Conservation (phyloP, 1,139 yeast genomes). For the Kodamaea suecica region DNA sequence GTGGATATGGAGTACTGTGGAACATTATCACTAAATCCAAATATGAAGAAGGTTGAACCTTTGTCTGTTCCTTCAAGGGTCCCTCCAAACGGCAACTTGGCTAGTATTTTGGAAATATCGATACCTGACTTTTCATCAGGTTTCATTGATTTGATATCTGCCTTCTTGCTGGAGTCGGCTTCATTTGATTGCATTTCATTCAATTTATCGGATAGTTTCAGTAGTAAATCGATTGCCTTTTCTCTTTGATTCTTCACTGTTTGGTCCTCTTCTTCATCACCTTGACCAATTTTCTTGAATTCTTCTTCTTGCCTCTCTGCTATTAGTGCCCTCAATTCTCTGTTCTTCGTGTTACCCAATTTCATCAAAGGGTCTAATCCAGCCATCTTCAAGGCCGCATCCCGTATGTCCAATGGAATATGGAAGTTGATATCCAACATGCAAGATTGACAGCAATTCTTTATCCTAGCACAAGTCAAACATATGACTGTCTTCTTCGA, state of each 20-base stretch:
- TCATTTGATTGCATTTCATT: constrained; percentile 14
- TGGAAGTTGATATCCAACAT: constrained; percentile 78
- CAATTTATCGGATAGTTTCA: constrained; percentile 40
- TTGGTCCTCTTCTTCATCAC: too few species aligned
- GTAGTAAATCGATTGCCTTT: constrained; percentile 33
- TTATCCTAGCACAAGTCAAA: constrained; percentile 69
- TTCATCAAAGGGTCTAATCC: constrained; percentile 40
- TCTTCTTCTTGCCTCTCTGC: constrained; percentile 36
- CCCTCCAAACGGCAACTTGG: constrained; percentile 63
- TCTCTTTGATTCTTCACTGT: constrained; percentile 21
- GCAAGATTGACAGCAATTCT: constrained; percentile 87
- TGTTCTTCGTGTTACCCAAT: constrained; percentile 20
- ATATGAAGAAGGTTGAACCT: constrained; percentile 60
- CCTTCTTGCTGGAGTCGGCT: constrained; percentile 4
- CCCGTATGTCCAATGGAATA: constrained; percentile 74
- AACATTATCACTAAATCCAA: constrained; percentile 65
- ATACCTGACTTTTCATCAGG: constrained; percentile 24
- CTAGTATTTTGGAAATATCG: constrained; percentile 48
- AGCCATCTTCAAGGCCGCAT: constrained; percentile 76
- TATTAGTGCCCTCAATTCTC: constrained; percentile 43
- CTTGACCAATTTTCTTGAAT: too few species aligned
- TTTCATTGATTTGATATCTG: constrained; percentile 7
- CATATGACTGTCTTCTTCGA: constrained; percentile 62
- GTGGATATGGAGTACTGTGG: constrained; percentile 59
- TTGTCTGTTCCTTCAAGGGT: constrained; percentile 44